These are phyloP conservation scores for Neocatenulostroma microsporum DNA, from an alignment of 2,329 filamentous ascomycete species.

Conservation along the genomic window DNA sequence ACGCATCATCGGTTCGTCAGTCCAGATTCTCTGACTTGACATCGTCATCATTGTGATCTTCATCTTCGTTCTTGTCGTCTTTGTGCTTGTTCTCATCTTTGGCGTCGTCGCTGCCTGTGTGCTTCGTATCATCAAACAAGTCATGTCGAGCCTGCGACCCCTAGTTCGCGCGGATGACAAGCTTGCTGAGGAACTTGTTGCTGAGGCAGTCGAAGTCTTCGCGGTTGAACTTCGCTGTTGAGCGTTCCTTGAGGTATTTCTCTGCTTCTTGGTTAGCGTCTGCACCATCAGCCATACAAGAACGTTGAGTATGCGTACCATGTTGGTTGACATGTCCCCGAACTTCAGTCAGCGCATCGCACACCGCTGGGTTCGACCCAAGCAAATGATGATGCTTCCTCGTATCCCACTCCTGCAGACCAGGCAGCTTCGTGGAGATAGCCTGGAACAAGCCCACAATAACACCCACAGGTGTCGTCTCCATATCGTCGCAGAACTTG, in stretches of 20 bases:
- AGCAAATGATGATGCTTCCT: slow-evolving; percentile 82
- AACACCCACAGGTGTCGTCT: slow-evolving; percentile 88
- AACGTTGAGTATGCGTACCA: slow-evolving; percentile 53
- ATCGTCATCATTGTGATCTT: slow-evolving; percentile 12
- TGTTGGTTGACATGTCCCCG: slow-evolving; percentile 86
- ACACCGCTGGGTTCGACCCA: slow-evolving; percentile 84
- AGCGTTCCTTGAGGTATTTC: slow-evolving; percentile 72
- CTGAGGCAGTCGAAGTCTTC: slow-evolving; percentile 91
- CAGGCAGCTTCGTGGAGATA: slow-evolving; percentile 91
- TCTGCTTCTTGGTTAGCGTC: slow-evolving; percentile 54
- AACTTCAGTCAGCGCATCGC: slow-evolving; percentile 94
- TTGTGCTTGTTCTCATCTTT: neutral
- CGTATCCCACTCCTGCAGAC: slow-evolving; percentile 91
- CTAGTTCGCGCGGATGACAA: slow-evolving; percentile 89
- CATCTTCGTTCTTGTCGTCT: slow-evolving; percentile 6
- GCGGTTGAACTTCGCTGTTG: slow-evolving; percentile 70
- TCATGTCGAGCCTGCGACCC: slow-evolving; percentile 8
- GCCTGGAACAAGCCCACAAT: slow-evolving; percentile 96
- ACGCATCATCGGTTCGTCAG: too few relatives aligned
- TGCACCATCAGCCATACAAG: too few relatives aligned
- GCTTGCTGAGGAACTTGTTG: slow-evolving; percentile 94
- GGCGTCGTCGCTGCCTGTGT: slow-evolving; percentile 1
- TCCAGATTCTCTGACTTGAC: slow-evolving; percentile 4
- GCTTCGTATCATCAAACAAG: slow-evolving; percentile 1
- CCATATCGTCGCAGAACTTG: slow-evolving; percentile 96